phyloP scores from a whole-genome alignment of 176 grass and related monocot genomes.

The Elaeis guineensis region DNA sequence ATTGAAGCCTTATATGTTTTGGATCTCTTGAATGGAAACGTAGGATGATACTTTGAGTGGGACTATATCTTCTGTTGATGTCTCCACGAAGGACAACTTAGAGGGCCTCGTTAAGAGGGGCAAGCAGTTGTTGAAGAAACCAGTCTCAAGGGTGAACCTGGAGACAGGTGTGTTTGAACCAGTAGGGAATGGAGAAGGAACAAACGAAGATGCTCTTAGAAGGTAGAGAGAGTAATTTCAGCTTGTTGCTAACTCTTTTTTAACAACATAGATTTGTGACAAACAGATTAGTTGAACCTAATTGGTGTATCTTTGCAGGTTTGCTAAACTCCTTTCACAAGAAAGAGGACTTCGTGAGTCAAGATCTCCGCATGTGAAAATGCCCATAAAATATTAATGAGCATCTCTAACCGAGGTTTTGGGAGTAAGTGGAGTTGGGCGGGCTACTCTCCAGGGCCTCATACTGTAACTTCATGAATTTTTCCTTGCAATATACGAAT shows the following conservation, averaged over 20 bases:
- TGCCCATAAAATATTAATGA: too few species aligned
- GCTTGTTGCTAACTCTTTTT: neutral
- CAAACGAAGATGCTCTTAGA: conserved; percentile 55
- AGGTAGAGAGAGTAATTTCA: conserved; percentile 21
- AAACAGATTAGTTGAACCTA: too few species aligned
- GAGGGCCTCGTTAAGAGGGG: conserved; percentile 46
- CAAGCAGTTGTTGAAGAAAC: conserved; percentile 51
- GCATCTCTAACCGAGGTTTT: too few species aligned
- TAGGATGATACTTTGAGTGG: conserved; percentile 69
- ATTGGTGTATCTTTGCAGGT: conserved; percentile 25
- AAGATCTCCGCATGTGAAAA: conserved; percentile 23
- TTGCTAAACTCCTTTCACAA: conserved; percentile 49
- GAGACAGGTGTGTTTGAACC: conserved; percentile 32
- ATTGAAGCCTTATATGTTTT: too few species aligned
- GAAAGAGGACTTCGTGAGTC: conserved; percentile 42
- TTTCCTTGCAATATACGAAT: too few species aligned
- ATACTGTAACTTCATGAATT: too few species aligned
- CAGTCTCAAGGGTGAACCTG: conserved; percentile 60
- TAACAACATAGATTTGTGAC: too few species aligned
- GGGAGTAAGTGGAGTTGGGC: too few species aligned
- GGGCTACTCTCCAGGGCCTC: too few species aligned
- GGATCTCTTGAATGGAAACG: conserved; percentile 7
- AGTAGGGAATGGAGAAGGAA: conserved; percentile 31
- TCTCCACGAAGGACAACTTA: conserved; percentile 70
- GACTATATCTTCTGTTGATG: conserved; percentile 45